Conservation (phyloP, 2,329 filamentous ascomycete species). For the Colletotrichum zoysiae region DNA sequence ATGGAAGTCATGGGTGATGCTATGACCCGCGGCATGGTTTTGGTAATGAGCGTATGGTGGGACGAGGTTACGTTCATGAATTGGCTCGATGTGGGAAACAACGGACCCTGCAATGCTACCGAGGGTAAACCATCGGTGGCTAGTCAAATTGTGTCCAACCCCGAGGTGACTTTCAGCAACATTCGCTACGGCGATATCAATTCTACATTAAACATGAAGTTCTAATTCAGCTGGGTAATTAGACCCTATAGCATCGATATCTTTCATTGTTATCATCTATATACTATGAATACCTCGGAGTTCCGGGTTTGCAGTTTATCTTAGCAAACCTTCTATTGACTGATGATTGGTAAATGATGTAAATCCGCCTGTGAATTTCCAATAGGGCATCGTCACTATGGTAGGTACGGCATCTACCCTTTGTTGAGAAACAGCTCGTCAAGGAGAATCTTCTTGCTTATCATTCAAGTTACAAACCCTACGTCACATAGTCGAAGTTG, state of each 20-base stretch:
- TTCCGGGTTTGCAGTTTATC: accelerated
- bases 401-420: no score
- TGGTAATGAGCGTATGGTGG: slow-evolving; percentile 68
- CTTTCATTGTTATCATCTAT: no score
- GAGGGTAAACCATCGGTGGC: slow-evolving; percentile 66
- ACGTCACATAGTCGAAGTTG: no score
- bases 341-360: neutral
- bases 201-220: slow-evolving; percentile 46
- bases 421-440: no score
- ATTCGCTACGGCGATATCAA: slow-evolving; percentile 68
- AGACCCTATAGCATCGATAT: neutral
- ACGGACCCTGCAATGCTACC: slow-evolving; percentile 66
- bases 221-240: neutral
- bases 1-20: slow-evolving; percentile 58
- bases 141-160: slow-evolving; percentile 56
- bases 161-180: slow-evolving; percentile 67
- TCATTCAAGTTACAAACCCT: no score
- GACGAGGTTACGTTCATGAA: slow-evolving; percentile 66
- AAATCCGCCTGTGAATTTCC: no score
- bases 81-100: slow-evolving; percentile 65
- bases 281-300: accelerated
- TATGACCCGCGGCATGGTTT: slow-evolving; percentile 63
- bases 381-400: neutral
- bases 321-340: neutral
- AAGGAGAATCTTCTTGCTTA: no score